Evolutionary conservation across 2,329 filamentous ascomycete genomes (phyloP), one percentile per base, ranked within the genome.

Genomic region (Curvularia sp.): DNA sequence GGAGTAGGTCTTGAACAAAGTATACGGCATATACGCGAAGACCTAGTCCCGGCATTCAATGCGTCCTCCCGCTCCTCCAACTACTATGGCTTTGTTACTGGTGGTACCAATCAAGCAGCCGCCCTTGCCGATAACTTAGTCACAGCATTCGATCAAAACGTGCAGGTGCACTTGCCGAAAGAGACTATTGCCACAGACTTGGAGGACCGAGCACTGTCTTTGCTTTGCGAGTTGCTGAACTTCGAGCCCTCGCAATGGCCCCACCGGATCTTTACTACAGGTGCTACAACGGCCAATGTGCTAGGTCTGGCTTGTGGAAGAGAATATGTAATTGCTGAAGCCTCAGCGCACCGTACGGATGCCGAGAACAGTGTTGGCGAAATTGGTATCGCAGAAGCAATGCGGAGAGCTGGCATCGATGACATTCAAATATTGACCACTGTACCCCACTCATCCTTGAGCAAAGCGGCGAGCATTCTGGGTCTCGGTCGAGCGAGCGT

Each of bases 61-160:
- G 84, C 82, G 15, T 85, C 87, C 69, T 88, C 86, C 64, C 83
- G 71, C 30, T 78, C 77, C 9, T 66, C 75, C 22, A 71, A 73
- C 15, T 77, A 96, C 81, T 96, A 92, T 75, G 93, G 92, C 58
- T 97, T 97, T 74, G 90, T 97, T 5, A 96, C 89, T 0, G 94
- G 94, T 44, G 90, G 92, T 13, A 82, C 84, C 7, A 90, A 93
- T 0, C 91, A 92, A 5, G 87, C 92, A 24, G 93, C 93, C 31
- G 84, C 89, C 66, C 85, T 91, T 53, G 93, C 92, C 1, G 94
- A 97, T 75, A 90, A 92, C 63, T 78, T 97, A n/a, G 92, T 94
- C 60, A 88, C 88, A 5, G 84, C 86, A 8, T 85, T 89, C 60
- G 93, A 97, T 73, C 92, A 96, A 74, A 97, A 93, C 75, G 88